A percentile compares a stretch with the other conserved stretches of the same genome.
These are phyloP conservation scores for Cyclaneusma minus DNA, from an alignment of 2,329 filamentous ascomycete species.

Conservation along the genomic window DNA sequence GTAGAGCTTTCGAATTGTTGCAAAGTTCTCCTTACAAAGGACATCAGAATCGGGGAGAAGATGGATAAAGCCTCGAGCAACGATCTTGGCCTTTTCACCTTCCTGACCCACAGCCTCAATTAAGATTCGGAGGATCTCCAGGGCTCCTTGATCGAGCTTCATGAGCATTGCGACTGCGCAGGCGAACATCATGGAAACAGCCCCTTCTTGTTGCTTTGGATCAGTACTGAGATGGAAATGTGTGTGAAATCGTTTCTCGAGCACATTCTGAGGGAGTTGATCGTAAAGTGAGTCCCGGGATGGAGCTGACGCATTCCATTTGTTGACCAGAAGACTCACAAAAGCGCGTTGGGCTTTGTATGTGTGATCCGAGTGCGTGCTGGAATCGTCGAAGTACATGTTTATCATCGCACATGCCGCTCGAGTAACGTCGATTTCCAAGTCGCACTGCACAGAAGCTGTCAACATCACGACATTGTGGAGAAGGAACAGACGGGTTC, in stretches of 20 bases:
- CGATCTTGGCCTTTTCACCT: slow-evolving; percentile 9
- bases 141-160: too few species aligned
- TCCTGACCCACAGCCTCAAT: slow-evolving; percentile 13
- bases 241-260: neutral
- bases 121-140: slow-evolving; percentile 12
- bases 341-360: neutral
- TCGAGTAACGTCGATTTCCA: too few species aligned
- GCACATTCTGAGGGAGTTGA: slow-evolving; percentile 1
- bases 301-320: slow-evolving; percentile 1
- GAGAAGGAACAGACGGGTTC: slow-evolving; percentile 1
- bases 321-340: slow-evolving; percentile 3
- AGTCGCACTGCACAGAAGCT: too few species aligned
- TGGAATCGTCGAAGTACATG: too few species aligned
- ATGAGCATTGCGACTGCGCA: too few species aligned
- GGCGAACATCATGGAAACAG: too few species aligned
- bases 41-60: slow-evolving; percentile 13
- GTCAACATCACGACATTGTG: slow-evolving; percentile 1
- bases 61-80: slow-evolving; percentile 14
- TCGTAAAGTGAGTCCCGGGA: neutral
- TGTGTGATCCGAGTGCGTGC: neutral
- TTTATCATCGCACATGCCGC: too few species aligned
- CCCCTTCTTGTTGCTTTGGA: slow-evolving; percentile 1
- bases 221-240: neutral
- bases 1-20: slow-evolving; percentile 12
- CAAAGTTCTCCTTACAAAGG: slow-evolving; percentile 15